These are phyloP conservation scores for Phytophthora fragariaefolia DNA, from an alignment of 352 stramenopile genomes.

Conservation along the genomic window DNA sequence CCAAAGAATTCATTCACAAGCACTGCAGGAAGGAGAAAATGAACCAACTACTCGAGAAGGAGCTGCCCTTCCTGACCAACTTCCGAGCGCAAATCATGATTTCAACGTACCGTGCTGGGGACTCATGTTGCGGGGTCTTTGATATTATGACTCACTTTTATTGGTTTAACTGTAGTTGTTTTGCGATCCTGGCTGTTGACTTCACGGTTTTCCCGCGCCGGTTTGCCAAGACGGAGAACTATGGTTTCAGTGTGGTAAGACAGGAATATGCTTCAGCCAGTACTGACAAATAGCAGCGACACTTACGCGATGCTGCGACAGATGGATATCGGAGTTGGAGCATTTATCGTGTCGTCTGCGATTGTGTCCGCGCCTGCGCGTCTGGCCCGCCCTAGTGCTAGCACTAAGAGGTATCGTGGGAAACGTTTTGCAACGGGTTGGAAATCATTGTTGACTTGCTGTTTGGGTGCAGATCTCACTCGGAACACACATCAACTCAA, in stretches of 20 bases:
- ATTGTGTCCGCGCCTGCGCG: slow-evolving; percentile 79
- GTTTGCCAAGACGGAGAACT: slow-evolving; percentile 96
- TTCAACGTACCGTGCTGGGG: slow-evolving; percentile 74
- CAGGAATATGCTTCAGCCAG: not conserved
- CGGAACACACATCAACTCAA: slow-evolving; percentile 2
- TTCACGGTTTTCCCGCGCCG: slow-evolving; percentile 97
- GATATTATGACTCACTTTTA: too few relatives aligned
- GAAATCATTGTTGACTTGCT: not conserved
- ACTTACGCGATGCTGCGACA: slow-evolving; percentile 29
- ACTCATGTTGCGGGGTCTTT: too few relatives aligned
- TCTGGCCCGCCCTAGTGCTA: slow-evolving; percentile 38
- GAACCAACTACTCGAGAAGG: slow-evolving; percentile 71
- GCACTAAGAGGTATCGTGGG: slow-evolving; percentile 25
- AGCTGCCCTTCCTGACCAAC: slow-evolving; percentile 81
- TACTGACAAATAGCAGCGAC: not conserved
- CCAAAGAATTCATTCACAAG: slow-evolving; percentile 76
- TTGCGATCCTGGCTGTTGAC: slow-evolving; percentile 98
- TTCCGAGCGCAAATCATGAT: slow-evolving; percentile 86
- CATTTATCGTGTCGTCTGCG: slow-evolving; percentile 93
- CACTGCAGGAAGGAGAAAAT: slow-evolving; percentile 86
- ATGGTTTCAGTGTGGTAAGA: slow-evolving; percentile 94
- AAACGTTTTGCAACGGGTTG: not conserved
- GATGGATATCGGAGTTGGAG: slow-evolving; percentile 98
- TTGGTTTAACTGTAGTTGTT: slow-evolving; percentile 48
- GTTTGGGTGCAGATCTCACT: slow-evolving; percentile 16